Base-by-base conservation (phyloP, 2,329 filamentous ascomycete genomes). In the Ceratocystis ficicola region DNA sequence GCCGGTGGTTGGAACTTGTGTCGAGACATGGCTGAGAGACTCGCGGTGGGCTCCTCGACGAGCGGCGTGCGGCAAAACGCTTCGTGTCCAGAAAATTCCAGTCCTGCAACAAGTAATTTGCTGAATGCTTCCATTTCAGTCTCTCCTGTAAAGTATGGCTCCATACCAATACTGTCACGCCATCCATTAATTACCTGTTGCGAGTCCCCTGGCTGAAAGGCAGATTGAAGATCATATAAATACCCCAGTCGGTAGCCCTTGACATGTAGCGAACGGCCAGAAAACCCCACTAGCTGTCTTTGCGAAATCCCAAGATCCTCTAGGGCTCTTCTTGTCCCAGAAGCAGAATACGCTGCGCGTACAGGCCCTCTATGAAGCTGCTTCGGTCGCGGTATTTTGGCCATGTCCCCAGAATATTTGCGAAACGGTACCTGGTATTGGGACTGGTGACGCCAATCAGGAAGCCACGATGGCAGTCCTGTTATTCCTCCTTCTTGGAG, bases 401-500 rank as follows among this genome's bases (percentile, higher is more conserved):
- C 55, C 55, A 65, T 66, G 36, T 69, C 68, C 25, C 44, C 52
- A 52, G 67, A 66, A 44, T 67, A 63, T 50, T 69, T 69, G 30
- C 65, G 65, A 36, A 69, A 66, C 7, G 66, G 60, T 5, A 69
- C 68, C 50, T 69, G 69, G 55, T 69, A 69, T 30, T 68, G 66
- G 30, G 60, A 57, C 32, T 64, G 66, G 44, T 67, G 63, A 3
- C 69, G 69, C 69, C 69, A 69, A 50, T 69, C 69, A 4, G 69
- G 69, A 12, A 69, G 65, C 69, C 69, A 69, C 0, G 68, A 68
- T 6, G 69, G 69, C 5, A 69, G 44, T 2, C 69, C 69, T 25
- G 69, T 69, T 44, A 69, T 69, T n/a, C 69, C 69, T n/a, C 67
- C 68, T 52, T 69, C 69, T n/a, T 68, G 69, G 1, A 69, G 59